These are phyloP conservation scores for Diaporthe sp. DNA, from an alignment of 2,329 filamentous ascomycete species.

Conservation along the genomic window DNA sequence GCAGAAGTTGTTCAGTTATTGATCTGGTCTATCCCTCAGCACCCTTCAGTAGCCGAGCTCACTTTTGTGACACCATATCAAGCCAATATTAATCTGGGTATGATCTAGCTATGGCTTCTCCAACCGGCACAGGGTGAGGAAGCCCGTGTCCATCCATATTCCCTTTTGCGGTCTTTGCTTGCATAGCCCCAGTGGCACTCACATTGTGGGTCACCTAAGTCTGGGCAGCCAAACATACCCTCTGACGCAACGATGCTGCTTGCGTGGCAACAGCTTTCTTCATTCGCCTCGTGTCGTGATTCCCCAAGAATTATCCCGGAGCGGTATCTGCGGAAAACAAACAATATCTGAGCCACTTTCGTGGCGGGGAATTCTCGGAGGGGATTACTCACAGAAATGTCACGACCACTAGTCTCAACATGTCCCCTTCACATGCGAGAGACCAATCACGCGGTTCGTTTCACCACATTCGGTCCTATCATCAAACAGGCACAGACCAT, in stretches of 20 bases:
- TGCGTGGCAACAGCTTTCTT: no score
- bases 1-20: neutral
- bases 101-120: neutral
- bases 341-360: neutral
- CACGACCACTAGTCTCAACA: neutral
- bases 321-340: neutral
- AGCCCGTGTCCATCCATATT: no score
- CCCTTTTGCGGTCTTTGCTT: neutral
- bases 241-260: neutral
- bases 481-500: constrained; percentile 25
- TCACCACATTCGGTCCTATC: neutral
- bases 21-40: neutral
- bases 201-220: neutral
- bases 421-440: neutral
- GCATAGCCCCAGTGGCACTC: neutral
- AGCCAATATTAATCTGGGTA: no score
- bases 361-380: constrained; percentile 6
- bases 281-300: neutral
- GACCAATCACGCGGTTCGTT: constrained; percentile 1
- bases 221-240: neutral
- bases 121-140: no score
- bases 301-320: neutral
- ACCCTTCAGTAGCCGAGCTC: neutral
- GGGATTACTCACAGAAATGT: neutral
- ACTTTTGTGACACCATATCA: no score